A percentile compares a stretch with the other conserved stretches of the same genome.
phyloP scores from a whole-genome alignment of 495 filamentous ascomycete species.

The Aspergillus sparsus region DNA sequence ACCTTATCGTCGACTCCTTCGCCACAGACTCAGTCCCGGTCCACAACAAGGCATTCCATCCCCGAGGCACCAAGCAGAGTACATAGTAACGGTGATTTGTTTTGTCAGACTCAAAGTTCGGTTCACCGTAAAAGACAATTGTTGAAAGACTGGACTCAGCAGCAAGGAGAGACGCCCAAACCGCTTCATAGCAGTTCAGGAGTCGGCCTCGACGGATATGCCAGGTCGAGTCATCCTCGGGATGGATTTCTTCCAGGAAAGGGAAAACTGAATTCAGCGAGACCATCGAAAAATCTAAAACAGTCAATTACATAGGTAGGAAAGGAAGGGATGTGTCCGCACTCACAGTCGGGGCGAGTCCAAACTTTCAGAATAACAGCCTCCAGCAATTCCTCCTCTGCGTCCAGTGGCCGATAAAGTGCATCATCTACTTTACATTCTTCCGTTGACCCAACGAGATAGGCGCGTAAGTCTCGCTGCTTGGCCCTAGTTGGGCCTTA shows the following conservation, averaged over 20 bases:
- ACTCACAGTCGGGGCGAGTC: slow-evolving; percentile 21
- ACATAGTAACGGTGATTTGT: too few species aligned
- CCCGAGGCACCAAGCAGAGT: too few species aligned
- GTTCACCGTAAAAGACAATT: too few species aligned
- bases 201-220: slow-evolving; percentile 17
- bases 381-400: slow-evolving; percentile 20
- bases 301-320: slow-evolving; percentile 9
- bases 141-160: too few species aligned
- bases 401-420: slow-evolving; percentile 18
- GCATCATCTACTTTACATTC: slow-evolving; percentile 13
- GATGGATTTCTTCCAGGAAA: slow-evolving; percentile 11
- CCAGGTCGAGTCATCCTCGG: slow-evolving; percentile 9
- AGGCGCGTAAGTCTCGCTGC: too few species aligned
- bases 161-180: background rate
- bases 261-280: slow-evolving; percentile 16
- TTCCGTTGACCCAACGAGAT: slow-evolving; percentile 6
- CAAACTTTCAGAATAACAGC: slow-evolving; percentile 17
- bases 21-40: too few species aligned
- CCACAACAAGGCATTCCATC: too few species aligned
- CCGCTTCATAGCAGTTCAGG: slow-evolving; percentile 8
- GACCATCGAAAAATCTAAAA: slow-evolving; percentile 14
- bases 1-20: too few species aligned
- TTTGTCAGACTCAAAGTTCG: too few species aligned
- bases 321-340: background rate
- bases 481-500: too few species aligned